Conservation (phyloP, 163 green algal species). For the Scenedesmus sp. region DNA sequence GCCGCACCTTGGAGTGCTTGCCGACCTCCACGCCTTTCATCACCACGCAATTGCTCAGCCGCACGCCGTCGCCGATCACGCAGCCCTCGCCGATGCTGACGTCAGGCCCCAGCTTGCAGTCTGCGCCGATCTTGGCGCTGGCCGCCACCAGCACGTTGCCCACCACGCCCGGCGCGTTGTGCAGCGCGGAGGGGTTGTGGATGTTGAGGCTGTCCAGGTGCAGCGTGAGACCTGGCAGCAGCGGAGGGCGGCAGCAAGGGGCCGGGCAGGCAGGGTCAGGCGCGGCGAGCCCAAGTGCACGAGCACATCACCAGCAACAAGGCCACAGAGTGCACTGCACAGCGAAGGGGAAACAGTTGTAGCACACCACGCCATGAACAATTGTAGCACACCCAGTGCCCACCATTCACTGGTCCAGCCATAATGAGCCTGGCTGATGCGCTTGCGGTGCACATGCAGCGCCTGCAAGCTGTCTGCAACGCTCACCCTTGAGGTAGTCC, state of each 20-base stretch:
- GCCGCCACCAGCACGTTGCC: constrained; percentile 95
- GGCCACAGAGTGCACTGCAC: neutral
- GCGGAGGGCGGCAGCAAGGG: no score
- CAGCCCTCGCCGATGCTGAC: constrained; percentile 91
- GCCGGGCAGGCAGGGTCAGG: neutral
- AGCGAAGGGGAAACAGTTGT: neutral
- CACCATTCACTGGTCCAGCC: neutral
- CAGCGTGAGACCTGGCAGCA: constrained; percentile 83
- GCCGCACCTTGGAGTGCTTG: constrained; percentile 82
- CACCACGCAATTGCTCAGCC: constrained; percentile 93
- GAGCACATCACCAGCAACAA: neutral
- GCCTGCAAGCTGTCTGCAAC: neutral
- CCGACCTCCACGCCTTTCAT: constrained; percentile 92
- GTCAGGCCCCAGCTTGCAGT: constrained; percentile 86
- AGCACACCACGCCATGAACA: neutral
- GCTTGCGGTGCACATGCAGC: no score
- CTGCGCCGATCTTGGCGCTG: constrained; percentile 76
- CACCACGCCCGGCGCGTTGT: constrained; percentile 70
- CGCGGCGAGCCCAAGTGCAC: neutral
- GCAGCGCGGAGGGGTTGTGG: constrained; percentile 70
- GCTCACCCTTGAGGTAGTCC: constrained; percentile 94
- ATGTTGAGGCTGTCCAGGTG: constrained; percentile 89
- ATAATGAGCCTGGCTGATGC: neutral
- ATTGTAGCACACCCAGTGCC: neutral
- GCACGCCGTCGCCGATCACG: constrained; percentile 94